Conservation (phyloP, 805 yeast species). For the Cyberlindnera sargentensis region DNA sequence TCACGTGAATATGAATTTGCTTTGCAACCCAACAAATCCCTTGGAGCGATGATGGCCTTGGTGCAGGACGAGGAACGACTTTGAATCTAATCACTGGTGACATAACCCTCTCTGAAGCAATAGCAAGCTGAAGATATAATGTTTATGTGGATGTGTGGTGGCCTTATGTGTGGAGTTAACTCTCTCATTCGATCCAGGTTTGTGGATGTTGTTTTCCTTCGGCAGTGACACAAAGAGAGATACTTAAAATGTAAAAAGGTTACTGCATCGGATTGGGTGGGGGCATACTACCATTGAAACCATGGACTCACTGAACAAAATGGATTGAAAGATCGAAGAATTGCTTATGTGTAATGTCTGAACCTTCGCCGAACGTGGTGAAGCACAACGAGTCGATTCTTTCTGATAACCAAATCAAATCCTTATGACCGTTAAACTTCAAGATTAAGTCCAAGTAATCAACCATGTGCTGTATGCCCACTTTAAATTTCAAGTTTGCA, state of each 20-base stretch:
- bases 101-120: too few relatives aligned
- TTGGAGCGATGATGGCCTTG: background rate
- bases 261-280: too few relatives aligned
- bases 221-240: too few relatives aligned
- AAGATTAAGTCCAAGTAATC: conserved; percentile 2
- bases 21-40: background rate
- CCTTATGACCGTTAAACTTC: conserved; percentile 1
- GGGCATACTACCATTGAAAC: background rate
- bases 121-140: too few relatives aligned
- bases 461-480: background rate
- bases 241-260: too few relatives aligned
- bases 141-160: too few relatives aligned
- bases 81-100: conserved; percentile 1
- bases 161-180: too few relatives aligned
- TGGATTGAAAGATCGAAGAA: background rate
- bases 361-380: background rate
- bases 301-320: background rate
- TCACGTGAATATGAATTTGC: background rate
- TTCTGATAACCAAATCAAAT: background rate
- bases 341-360: background rate
- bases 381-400: background rate
- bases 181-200: too few relatives aligned
- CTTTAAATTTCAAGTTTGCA: background rate
- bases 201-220: too few relatives aligned
- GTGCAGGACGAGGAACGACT: background rate